These are phyloP conservation scores for Protostelium mycophagum DNA, from an alignment of 78 protist species.

Conservation along the genomic window DNA sequence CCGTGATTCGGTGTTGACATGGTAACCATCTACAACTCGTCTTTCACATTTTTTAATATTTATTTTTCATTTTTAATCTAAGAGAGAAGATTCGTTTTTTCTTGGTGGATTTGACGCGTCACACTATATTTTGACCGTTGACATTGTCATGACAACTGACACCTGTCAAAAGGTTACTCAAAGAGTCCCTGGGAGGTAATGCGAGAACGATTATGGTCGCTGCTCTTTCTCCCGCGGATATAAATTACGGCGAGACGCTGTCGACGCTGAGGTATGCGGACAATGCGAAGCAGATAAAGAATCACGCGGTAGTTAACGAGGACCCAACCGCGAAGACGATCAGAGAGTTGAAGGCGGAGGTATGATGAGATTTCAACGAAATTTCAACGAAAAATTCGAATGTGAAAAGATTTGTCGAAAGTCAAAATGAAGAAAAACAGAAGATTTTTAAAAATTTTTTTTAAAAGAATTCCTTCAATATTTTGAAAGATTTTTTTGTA, in stretches of 20 bases:
- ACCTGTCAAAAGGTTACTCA: conserved; percentile 79
- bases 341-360: conserved; percentile 64
- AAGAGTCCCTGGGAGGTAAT: conserved; percentile 95
- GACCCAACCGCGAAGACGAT: conserved; percentile 58
- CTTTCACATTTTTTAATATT: too few species aligned
- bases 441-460: too few species aligned
- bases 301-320: conserved; percentile 77
- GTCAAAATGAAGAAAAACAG: too few species aligned
- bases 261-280: conserved; percentile 92
- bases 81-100: too few species aligned
- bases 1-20: conserved; percentile 90
- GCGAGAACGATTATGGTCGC: conserved; percentile 91
- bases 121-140: not conserved
- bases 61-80: too few species aligned
- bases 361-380: too few species aligned
- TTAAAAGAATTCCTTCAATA: not conserved
- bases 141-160: not conserved
- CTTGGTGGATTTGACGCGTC: conserved; percentile 9
- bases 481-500: not conserved
- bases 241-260: conserved; percentile 75
- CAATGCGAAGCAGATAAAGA: conserved; percentile 85
- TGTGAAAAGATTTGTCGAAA: too few species aligned
- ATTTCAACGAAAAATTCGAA: not conserved
- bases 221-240: conserved; percentile 64
- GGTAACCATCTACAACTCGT: too few species aligned